phyloP scores from a whole-genome alignment of 2,329 filamentous ascomycete genomes.

The Trichoderma breve region DNA sequence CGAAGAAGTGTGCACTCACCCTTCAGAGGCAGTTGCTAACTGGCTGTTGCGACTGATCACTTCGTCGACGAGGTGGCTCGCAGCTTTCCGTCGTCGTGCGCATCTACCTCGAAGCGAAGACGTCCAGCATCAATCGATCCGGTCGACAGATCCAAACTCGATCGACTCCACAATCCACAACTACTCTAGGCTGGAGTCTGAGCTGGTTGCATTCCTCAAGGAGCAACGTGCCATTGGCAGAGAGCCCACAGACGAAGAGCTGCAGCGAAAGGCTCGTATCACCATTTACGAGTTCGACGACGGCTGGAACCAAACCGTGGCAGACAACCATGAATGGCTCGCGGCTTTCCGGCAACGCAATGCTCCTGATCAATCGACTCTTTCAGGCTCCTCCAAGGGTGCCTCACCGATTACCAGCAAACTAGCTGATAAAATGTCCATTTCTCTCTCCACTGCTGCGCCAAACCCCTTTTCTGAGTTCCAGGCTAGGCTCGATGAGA shows the following conservation, averaged over 20 bases:
- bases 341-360: slow-evolving; percentile 52
- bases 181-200: slow-evolving; percentile 54
- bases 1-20: slow-evolving; percentile 50
- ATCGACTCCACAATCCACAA: slow-evolving; percentile 62
- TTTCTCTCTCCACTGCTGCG: background rate
- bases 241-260: slow-evolving; percentile 51
- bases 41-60: slow-evolving; percentile 56
- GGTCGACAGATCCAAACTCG: slow-evolving; percentile 52
- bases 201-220: slow-evolving; percentile 53
- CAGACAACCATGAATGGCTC: slow-evolving; percentile 56
- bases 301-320: slow-evolving; percentile 62
- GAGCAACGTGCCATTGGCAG: slow-evolving; percentile 44
- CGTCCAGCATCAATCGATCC: slow-evolving; percentile 46
- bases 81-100: slow-evolving; percentile 54
- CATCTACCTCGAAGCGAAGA: slow-evolving; percentile 58
- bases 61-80: slow-evolving; percentile 53
- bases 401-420: background rate
- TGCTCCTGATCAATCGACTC: slow-evolving; percentile 22
- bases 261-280: slow-evolving; percentile 57
- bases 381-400: background rate
- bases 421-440: background rate
- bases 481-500: background rate
- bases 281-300: slow-evolving; percentile 63
- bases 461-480: slow-evolving; percentile 11
- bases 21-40: slow-evolving; percentile 51